Base-by-base conservation (phyloP, 495 filamentous ascomycete species). In the Penicillium daleae region DNA sequence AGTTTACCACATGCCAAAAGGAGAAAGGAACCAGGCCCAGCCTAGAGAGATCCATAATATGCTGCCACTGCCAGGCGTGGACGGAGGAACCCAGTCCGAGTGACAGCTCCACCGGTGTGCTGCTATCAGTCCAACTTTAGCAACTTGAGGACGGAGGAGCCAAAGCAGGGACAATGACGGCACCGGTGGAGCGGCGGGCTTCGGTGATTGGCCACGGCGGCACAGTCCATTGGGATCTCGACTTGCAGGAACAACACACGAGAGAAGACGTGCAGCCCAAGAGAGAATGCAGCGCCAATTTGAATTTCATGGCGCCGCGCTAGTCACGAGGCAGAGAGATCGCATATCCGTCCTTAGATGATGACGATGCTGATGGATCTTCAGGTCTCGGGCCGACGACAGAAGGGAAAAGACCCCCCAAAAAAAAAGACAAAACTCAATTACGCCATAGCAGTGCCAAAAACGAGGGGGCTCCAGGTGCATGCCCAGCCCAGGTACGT, bases 371-470 rank as follows among this genome's bases (percentile, higher is more conserved):
- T n/a, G n/a, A n/a, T 50, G 46, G 24, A 50, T 50, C 46, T 50
- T n/a, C 46, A 29, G 1, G 24, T 46, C 24, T 27, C 24, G 10
- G 12, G 7, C 7, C 21, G 9, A 24, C 0, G 15, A 24, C 27
- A 13, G 8, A 50, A 4, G 5, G 27, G 22, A 42, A 19, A 27
- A n/a, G n/a, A n/a, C n/a, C n/a, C n/a, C 3, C 13, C 22, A 9
- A 24, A 46, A 13, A 46, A 46, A 46, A 46, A 44, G 5, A 9
- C 4, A 46, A 8, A 48, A 57, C 22, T 62, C 60, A 49, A 56
- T 63, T 66, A 63, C 64, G 64, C 64, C 64, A 37, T 59, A 61
- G 49, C 56, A 60, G 56, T 64, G 56, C 62, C 40, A 64, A 64
- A n/a, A 46, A 46, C 56, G 50, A 59, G 24, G 48, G n/a, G 46